These are phyloP conservation scores for Tephrocybe rancida DNA, from an alignment of 768 basidiomycete genomes.

Conservation along the genomic window DNA sequence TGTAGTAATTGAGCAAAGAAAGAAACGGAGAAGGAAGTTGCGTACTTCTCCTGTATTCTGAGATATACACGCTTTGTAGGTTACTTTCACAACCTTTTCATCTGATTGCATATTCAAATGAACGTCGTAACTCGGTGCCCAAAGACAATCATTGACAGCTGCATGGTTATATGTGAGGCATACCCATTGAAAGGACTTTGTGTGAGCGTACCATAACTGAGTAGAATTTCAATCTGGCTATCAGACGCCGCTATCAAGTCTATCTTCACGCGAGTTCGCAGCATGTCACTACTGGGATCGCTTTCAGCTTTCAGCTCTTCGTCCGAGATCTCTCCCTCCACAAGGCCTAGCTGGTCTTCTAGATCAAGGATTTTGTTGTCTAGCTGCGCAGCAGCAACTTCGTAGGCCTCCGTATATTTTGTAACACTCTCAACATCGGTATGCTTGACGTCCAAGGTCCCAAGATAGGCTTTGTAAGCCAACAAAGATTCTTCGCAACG, in stretches of 20 bases:
- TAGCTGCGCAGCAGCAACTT: conserved; percentile 20
- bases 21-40: not conserved
- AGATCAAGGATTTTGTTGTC: conserved; percentile 23
- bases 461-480: conserved; percentile 26
- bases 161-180: not conserved
- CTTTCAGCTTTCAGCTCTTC: conserved; percentile 14
- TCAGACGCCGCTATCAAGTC: conserved; percentile 26
- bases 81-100: conserved; percentile 33
- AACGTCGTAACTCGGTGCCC: conserved; percentile 41
- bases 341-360: conserved; percentile 15
- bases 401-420: conserved; percentile 16
- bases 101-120: conserved; percentile 40
- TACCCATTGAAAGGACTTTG: too few species aligned
- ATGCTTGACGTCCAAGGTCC: conserved; percentile 23
- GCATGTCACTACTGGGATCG: not conserved
- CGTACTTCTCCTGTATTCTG: conserved; percentile 42
- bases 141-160: conserved; percentile 37
- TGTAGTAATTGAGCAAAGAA: conserved; percentile 17
- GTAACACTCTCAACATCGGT: conserved; percentile 18
- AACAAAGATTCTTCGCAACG: conserved; percentile 22
- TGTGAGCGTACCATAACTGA: conserved; percentile 37
- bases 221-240: conserved; percentile 27
- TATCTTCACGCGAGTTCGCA: conserved; percentile 17
- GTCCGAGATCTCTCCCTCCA: conserved; percentile 21
- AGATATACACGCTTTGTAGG: conserved; percentile 40